Conservation (phyloP, 2,329 filamentous ascomycete genomes). For the Intubia oerlemansii region DNA sequence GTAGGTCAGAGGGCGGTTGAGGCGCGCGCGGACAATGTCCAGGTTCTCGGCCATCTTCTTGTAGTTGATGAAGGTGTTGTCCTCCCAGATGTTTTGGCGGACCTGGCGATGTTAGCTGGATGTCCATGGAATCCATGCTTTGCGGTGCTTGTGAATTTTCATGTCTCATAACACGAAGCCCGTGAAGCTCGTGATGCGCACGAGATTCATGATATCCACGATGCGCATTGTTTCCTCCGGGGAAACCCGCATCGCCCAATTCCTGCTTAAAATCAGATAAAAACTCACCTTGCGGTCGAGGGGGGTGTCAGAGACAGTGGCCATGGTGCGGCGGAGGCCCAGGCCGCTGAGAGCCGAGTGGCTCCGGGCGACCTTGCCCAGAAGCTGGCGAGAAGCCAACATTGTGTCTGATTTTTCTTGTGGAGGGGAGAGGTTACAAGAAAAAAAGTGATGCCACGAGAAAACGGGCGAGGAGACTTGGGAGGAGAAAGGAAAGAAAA, state of each 20-base stretch:
- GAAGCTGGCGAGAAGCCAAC: conserved; percentile 51
- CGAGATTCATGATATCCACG: too few relatives aligned
- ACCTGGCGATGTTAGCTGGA: conserved; percentile 25
- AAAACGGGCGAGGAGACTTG: too few relatives aligned
- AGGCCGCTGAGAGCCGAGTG: conserved; percentile 35
- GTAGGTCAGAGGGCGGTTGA: conserved; percentile 85
- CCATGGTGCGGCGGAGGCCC: conserved; percentile 47
- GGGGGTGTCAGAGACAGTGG: conserved; percentile 66
- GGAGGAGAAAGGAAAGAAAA: conserved; percentile 1
- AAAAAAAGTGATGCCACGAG: conserved; percentile 1
- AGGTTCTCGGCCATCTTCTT: conserved; percentile 99
- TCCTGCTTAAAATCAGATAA: background rate
- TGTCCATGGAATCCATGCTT: too few relatives aligned
- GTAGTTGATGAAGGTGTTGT: conserved; percentile 96
- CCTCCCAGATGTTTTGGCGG: conserved; percentile 92
- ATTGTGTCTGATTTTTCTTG: too few relatives aligned
- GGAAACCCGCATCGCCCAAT: too few relatives aligned
- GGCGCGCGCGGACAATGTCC: conserved; percentile 63
- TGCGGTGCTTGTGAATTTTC: too few relatives aligned
- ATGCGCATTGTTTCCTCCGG: too few relatives aligned
- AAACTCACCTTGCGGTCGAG: conserved; percentile 65
- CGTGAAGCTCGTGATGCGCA: too few relatives aligned
- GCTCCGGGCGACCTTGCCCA: conserved; percentile 41
- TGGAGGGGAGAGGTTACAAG: background rate
- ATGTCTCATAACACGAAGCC: too few relatives aligned